Conservation (phyloP, 1,284 basidiomycete species). For the Pulchroboletus neoregius region DNA sequence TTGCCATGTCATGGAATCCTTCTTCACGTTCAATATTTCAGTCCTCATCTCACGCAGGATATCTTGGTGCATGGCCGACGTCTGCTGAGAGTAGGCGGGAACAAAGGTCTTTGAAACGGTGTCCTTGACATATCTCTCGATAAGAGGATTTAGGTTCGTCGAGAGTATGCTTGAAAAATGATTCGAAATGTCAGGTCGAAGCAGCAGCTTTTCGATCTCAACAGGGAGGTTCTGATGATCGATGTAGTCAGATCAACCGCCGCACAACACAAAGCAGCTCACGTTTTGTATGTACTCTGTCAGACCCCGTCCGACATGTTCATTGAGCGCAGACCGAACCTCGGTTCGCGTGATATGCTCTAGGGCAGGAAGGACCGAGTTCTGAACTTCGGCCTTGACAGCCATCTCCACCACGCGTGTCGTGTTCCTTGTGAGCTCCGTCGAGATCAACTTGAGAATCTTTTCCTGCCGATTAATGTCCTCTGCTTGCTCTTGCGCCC, state of each 20-base stretch:
- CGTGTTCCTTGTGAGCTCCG: slow-evolving; percentile 78
- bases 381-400: slow-evolving; percentile 75
- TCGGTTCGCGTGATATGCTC: slow-evolving; percentile 75
- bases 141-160: slow-evolving; percentile 60
- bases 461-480: slow-evolving; percentile 81
- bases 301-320: slow-evolving; percentile 68
- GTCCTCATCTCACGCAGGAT: slow-evolving; percentile 66
- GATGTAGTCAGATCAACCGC: slow-evolving; percentile 11
- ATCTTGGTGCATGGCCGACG: slow-evolving; percentile 70
- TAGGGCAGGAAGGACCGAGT: slow-evolving; percentile 72
- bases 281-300: slow-evolving; percentile 72
- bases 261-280: slow-evolving; percentile 25
- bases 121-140: slow-evolving; percentile 79
- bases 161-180: slow-evolving; percentile 72
- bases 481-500: slow-evolving; percentile 67
- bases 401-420: slow-evolving; percentile 81
- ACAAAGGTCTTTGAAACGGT: slow-evolving; percentile 67
- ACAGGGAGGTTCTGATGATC: slow-evolving; percentile 57
- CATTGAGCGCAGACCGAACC: slow-evolving; percentile 68
- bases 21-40: slow-evolving; percentile 71
- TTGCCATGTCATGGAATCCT: slow-evolving; percentile 74
- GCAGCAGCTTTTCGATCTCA: slow-evolving; percentile 72
- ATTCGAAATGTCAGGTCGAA: slow-evolving; percentile 69
- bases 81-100: slow-evolving; percentile 67
- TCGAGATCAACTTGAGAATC: slow-evolving; percentile 80